Conservation (phyloP, 768 basidiomycete genomes). For the Kwoniella mangroviensis region DNA sequence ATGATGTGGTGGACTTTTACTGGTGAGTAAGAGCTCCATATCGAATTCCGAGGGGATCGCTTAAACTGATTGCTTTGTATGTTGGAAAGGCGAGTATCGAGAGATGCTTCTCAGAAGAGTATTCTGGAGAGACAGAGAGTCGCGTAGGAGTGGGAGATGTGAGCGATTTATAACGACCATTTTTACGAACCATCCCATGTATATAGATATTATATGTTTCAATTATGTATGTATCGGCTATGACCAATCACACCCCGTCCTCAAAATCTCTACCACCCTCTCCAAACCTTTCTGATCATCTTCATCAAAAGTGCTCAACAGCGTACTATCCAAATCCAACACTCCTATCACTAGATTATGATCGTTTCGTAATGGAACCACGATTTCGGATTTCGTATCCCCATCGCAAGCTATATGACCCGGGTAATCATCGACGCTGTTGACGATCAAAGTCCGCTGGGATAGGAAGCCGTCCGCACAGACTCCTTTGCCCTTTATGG, state of each 20-base stretch:
- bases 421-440: slow-evolving; percentile 77
- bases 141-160: not conserved
- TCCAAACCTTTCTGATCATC: slow-evolving; percentile 79
- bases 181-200: no score
- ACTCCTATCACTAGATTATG: slow-evolving; percentile 59
- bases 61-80: no score
- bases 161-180: no score
- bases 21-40: no score
- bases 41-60: no score
- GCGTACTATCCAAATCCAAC: slow-evolving; percentile 85
- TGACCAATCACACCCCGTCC: slow-evolving; percentile 51
- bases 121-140: slow-evolving; percentile 58
- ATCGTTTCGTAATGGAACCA: slow-evolving; percentile 67
- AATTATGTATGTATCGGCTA: not conserved
- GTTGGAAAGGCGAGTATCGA: slow-evolving; percentile 86
- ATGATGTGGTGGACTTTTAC: slow-evolving; percentile 92
- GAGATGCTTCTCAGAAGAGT: slow-evolving; percentile 73
- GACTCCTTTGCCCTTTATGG: slow-evolving; percentile 71
- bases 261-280: slow-evolving; percentile 70
- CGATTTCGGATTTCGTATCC: slow-evolving; percentile 87
- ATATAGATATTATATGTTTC: not conserved
- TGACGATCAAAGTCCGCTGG: slow-evolving; percentile 68
- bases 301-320: slow-evolving; percentile 70
- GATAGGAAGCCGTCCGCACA: slow-evolving; percentile 78
- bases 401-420: slow-evolving; percentile 94